Percentiles rank a stretch among this genome's conserved stretches.
Conservation (phyloP, 2,329 filamentous ascomycete species). For the Venturia effusa region DNA sequence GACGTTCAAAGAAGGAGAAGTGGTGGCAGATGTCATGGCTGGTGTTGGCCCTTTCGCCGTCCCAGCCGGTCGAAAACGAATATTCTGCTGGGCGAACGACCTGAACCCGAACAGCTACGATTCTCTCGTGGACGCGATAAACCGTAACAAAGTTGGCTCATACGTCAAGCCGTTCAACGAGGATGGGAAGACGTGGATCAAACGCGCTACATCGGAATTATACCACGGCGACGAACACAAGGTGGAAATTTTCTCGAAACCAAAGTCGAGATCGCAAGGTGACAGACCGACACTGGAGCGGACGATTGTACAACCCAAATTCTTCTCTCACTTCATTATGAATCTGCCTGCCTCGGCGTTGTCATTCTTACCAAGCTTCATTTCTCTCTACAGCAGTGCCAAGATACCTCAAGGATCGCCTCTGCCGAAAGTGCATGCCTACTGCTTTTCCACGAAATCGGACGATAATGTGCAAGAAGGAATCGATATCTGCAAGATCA, state of each 20-base stretch:
- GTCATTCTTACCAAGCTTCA: conserved; percentile 67
- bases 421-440: conserved; percentile 80
- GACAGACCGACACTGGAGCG: conserved; percentile 24
- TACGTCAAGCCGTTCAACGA: conserved; percentile 73
- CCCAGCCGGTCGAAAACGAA: conserved; percentile 77
- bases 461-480: conserved; percentile 56
- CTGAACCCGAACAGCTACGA: conserved; percentile 83
- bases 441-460: conserved; percentile 82
- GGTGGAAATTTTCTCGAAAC: conserved; percentile 6
- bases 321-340: conserved; percentile 93
- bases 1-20: conserved; percentile 62
- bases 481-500: conserved; percentile 52
- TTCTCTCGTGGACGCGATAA: conserved; percentile 58
- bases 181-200: conserved; percentile 76
- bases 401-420: conserved; percentile 29
- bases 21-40: conserved; percentile 93
- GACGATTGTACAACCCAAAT: conserved; percentile 48
- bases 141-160: conserved; percentile 62
- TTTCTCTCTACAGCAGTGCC: conserved; percentile 57
- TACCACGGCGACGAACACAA: conserved; percentile 21
- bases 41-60: conserved; percentile 93
- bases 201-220: conserved; percentile 49
- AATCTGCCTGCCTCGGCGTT: conserved; percentile 88
- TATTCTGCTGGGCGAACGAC: conserved; percentile 95
- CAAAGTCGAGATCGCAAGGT: conserved; percentile 2